A percentile compares a stretch with the other conserved stretches of the same genome.
Conservation (phyloP, 257 asterid species). For the Paulownia fortunei region DNA sequence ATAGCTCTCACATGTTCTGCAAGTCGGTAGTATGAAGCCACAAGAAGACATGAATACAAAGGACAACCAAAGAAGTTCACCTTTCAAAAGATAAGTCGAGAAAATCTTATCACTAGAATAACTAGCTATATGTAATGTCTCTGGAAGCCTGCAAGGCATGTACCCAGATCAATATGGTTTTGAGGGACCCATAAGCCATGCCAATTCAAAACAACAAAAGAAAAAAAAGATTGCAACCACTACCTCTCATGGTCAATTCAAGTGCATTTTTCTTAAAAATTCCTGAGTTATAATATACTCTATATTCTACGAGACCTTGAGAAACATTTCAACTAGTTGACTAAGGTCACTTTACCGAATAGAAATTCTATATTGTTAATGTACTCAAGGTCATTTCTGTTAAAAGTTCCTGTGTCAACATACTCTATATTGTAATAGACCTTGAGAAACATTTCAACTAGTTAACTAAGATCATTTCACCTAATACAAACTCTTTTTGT, state of each 20-base stretch:
- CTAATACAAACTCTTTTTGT: too few species aligned
- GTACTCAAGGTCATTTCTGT: too few species aligned
- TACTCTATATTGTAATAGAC: too few species aligned
- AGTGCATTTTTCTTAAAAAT: neutral
- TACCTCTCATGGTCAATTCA: neutral
- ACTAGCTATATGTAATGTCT: neutral
- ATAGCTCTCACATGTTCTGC: constrained; percentile 7
- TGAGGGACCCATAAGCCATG: neutral
- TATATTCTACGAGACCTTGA: neutral
- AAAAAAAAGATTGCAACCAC: neutral
- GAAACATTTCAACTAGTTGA: neutral
- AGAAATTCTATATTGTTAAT: neutral
- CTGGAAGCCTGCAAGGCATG: neutral
- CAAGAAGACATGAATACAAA: neutral
- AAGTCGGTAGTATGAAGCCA: neutral
- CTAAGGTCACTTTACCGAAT: neutral
- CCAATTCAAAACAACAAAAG: neutral
- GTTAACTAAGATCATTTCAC: too few species aligned
- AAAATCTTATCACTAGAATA: constrained; percentile 15
- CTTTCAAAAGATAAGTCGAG: constrained; percentile 4
- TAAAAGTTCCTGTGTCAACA: too few species aligned
- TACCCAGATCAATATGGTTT: neutral
- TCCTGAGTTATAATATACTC: neutral
- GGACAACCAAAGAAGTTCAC: neutral
- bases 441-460: too few species aligned